phyloP scores from a whole-genome alignment of 345 rosid species.

The Passiflora organensis region DNA sequence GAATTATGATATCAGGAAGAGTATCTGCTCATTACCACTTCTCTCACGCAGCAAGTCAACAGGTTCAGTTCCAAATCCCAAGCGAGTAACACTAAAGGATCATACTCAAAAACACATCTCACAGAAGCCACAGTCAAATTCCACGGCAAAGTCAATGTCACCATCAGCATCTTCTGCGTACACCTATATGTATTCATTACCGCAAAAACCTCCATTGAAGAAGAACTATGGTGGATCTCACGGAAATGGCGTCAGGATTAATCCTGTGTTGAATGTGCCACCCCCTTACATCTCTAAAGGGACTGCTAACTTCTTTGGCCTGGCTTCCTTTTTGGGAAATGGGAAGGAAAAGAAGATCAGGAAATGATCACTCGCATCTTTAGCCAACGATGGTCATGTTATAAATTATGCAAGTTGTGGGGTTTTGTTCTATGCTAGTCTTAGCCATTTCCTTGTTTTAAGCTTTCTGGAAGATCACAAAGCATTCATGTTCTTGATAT shows the following conservation, averaged over 20 bases:
- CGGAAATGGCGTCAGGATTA: constrained; percentile 38
- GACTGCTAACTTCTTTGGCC: constrained; percentile 43
- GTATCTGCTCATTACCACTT: constrained; percentile 53
- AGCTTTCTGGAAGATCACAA: no score
- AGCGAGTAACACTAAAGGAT: constrained; percentile 31
- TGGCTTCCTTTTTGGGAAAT: constrained; percentile 50
- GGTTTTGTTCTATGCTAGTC: no score
- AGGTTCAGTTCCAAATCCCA: constrained; percentile 43
- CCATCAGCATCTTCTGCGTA: constrained; percentile 22
- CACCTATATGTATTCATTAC: constrained; percentile 32
- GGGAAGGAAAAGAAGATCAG: constrained; percentile 51
- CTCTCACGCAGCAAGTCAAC: constrained; percentile 66
- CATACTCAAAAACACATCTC: constrained; percentile 35
- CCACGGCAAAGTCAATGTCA: constrained; percentile 26
- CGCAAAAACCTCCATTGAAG: constrained; percentile 44
- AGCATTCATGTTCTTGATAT: no score
- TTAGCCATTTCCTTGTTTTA: no score
- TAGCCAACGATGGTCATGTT: no score
- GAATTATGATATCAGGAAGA: constrained; percentile 48
- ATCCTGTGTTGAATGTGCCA: constrained; percentile 64
- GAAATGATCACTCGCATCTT: constrained; percentile 27
- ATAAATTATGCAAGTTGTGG: no score
- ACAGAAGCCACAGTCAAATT: constrained; percentile 21
- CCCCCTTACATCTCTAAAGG: constrained; percentile 52
- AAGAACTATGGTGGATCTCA: constrained; percentile 32